phyloP scores from a whole-genome alignment of 2,329 filamentous ascomycete species.

The Diaporthe sp. region DNA sequence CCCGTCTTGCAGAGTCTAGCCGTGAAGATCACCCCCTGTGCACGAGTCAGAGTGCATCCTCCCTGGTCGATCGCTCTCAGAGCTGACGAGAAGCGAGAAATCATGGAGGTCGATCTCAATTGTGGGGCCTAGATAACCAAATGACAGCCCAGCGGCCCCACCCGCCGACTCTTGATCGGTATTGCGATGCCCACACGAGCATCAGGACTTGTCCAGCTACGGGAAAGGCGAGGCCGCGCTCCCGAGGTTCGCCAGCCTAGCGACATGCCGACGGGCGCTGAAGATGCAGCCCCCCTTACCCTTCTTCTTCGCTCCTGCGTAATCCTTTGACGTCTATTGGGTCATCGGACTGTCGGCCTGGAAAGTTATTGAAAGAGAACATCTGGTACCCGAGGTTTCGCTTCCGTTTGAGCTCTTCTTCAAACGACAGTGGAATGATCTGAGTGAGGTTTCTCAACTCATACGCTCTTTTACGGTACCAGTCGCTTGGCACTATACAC shows the following conservation, averaged over 20 bases:
- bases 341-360: neutral
- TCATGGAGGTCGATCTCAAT: constrained; percentile 1
- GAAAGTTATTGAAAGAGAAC: neutral
- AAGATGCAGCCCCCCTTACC: neutral
- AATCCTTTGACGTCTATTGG: constrained; percentile 23
- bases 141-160: neutral
- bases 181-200: constrained; percentile 13
- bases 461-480: constrained; percentile 21
- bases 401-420: neutral
- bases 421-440: neutral
- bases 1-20: neutral
- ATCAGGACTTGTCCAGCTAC: neutral
- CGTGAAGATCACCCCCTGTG: constrained; percentile 6
- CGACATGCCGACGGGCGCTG: neutral
- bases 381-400: neutral
- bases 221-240: constrained; percentile 8
- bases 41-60: neutral
- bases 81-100: constrained; percentile 9
- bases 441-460: constrained; percentile 8
- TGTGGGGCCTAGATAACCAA: neutral
- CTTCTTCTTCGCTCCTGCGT: neutral
- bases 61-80: neutral
- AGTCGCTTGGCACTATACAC: constrained; percentile 7
- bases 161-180: neutral
- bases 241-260: neutral